Conservation (phyloP, 768 basidiomycete genomes). For the Pseudohyphozyma bogoriensis region DNA sequence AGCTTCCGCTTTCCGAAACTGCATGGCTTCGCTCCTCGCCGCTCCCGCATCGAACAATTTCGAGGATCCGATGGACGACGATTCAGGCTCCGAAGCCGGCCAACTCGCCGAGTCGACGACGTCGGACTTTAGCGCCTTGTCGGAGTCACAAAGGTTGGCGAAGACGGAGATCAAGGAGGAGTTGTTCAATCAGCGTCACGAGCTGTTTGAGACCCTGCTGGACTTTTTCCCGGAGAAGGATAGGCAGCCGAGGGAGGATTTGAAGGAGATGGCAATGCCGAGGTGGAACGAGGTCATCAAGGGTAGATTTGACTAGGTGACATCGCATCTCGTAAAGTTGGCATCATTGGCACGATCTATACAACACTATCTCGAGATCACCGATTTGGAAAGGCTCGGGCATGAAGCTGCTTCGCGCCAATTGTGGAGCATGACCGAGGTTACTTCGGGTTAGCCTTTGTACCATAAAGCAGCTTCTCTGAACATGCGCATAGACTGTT, state of each 20-base stretch:
- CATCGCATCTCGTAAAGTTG: too few relatives aligned
- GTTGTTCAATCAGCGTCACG: slow-evolving; percentile 13
- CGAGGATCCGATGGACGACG: slow-evolving; percentile 2
- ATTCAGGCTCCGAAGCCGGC: neutral
- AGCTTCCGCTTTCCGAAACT: slow-evolving; percentile 24
- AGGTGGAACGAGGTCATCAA: too few relatives aligned
- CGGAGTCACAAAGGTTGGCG: neutral
- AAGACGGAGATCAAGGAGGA: neutral
- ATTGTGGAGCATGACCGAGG: too few relatives aligned
- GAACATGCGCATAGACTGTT: too few relatives aligned
- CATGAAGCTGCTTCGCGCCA: too few relatives aligned
- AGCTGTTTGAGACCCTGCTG: slow-evolving; percentile 24
- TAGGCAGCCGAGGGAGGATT: slow-evolving; percentile 21
- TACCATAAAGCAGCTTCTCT: too few relatives aligned
- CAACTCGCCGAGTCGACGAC: slow-evolving; percentile 5
- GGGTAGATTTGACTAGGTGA: too few relatives aligned
- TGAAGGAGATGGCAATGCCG: neutral
- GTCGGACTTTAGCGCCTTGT: neutral
- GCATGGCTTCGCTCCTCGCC: slow-evolving; percentile 30
- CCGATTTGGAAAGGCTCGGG: too few relatives aligned
- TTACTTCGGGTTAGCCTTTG: too few relatives aligned
- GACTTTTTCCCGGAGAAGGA: slow-evolving; percentile 20
- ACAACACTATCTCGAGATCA: too few relatives aligned
- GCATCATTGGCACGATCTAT: too few relatives aligned
- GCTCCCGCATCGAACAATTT: slow-evolving; percentile 9